Conservation (phyloP, 116 monocot genomes). For the Zostera marina region DNA sequence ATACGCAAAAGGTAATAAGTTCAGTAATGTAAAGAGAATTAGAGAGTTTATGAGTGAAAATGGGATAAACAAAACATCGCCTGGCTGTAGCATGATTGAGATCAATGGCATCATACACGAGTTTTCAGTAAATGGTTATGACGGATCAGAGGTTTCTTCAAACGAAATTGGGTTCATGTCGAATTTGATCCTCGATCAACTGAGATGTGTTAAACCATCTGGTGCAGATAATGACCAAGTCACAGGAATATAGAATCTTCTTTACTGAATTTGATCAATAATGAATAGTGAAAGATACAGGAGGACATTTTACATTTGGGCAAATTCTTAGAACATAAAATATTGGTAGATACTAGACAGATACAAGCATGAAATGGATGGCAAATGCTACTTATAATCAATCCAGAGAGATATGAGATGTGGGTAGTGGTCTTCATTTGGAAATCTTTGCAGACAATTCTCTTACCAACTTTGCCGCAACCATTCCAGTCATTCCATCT, state of each 20-base stretch:
- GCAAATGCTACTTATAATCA: not conserved
- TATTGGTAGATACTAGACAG: no score
- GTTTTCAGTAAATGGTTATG: constrained; percentile 32
- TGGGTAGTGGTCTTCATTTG: constrained; percentile 15
- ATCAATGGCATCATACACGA: constrained; percentile 40
- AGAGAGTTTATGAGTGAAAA: constrained; percentile 27
- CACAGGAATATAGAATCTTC: not conserved
- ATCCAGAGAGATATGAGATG: not conserved
- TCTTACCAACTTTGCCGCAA: constrained; percentile 75
- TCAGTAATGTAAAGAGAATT: constrained; percentile 25
- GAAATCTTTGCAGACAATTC: constrained; percentile 80
- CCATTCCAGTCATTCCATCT: constrained; percentile 85
- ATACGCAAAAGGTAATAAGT: constrained; percentile 30
- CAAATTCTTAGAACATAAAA: no score
- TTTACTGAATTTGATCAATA: not conserved
- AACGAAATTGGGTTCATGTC: constrained; percentile 20
- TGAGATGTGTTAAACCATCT: constrained; percentile 5
- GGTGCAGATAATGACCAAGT: not conserved
- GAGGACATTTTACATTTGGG: no score
- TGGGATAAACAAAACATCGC: constrained; percentile 34
- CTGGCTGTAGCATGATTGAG: constrained; percentile 54
- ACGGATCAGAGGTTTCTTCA: constrained; percentile 5
- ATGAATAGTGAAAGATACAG: no score
- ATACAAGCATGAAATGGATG: not conserved
- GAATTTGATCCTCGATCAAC: constrained; percentile 12